Percentiles rank a stretch among this genome's conserved stretches.
Conservation (phyloP, 2,329 filamentous ascomycete species). For the Fusarium devonianum region DNA sequence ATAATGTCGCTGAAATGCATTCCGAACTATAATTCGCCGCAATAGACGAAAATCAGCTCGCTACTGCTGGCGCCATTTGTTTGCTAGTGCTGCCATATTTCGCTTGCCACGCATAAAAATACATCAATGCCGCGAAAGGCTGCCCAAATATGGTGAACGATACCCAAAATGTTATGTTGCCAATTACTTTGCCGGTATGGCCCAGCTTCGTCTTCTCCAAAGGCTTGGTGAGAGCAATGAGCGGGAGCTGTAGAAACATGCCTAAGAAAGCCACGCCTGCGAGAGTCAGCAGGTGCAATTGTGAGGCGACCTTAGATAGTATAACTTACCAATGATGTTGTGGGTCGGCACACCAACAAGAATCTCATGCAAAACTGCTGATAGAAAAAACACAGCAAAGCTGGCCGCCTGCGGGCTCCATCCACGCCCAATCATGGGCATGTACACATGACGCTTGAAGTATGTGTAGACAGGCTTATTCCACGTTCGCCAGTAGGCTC, state of each 20-base stretch:
- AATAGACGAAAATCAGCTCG: conserved; percentile 7
- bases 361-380: conserved; percentile 88
- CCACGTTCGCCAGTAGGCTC: conserved; percentile 94
- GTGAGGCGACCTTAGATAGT: not conserved
- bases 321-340: conserved; percentile 79
- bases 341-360: conserved; percentile 94
- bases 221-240: conserved; percentile 81
- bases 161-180: conserved; percentile 96
- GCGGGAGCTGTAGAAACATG: conserved; percentile 91
- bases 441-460: conserved; percentile 94
- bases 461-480: conserved; percentile 98
- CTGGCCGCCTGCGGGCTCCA: conserved; percentile 76
- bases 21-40: not conserved
- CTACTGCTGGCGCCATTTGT: conserved; percentile 35
- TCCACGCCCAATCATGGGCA: conserved; percentile 84
- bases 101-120: conserved; percentile 98
- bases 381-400: conserved; percentile 84
- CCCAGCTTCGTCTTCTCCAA: conserved; percentile 80
- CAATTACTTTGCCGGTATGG: conserved; percentile 75
- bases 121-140: conserved; percentile 88
- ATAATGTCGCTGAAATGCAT: conserved; percentile 4
- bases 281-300: conserved; percentile 13
- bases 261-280: conserved; percentile 88
- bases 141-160: conserved; percentile 96
- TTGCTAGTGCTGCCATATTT: conserved; percentile 88